Evolutionary conservation across 2,329 filamentous ascomycete species (phyloP).

Genomic region (Colletotrichum viniferum): DNA sequence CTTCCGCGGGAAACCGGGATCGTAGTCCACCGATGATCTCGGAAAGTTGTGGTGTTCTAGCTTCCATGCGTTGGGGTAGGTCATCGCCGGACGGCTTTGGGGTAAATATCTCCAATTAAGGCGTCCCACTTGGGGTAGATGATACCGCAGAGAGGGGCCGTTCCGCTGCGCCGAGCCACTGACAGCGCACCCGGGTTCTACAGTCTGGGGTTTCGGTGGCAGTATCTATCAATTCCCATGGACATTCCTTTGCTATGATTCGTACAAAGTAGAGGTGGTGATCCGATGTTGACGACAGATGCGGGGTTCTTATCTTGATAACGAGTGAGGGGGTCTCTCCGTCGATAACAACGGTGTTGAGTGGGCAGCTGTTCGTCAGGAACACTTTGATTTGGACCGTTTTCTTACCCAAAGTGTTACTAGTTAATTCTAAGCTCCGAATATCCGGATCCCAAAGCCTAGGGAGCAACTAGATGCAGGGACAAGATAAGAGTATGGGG

Average conservation of each 20-base stretch:
- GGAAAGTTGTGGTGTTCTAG: not conserved
- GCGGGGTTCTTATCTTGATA: not conserved
- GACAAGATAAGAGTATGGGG: not conserved
- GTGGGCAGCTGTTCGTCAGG: not conserved
- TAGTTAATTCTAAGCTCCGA: not conserved
- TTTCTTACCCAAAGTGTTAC: not conserved
- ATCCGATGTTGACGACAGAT: not conserved
- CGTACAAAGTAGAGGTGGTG: not conserved
- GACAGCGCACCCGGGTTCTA: not conserved
- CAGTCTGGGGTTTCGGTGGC: not conserved
- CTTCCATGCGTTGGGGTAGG: not conserved
- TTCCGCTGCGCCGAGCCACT: not conserved
- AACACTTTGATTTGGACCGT: not conserved
- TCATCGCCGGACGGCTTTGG: not conserved
- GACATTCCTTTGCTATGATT: not conserved
- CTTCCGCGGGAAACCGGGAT: not conserved
- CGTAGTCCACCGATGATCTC: not conserved
- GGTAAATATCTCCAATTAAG: not conserved
- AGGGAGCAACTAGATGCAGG: not conserved
- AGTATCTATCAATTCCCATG: not conserved
- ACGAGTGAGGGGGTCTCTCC: not conserved
- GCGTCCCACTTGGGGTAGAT: not conserved
- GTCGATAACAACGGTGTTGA: not conserved
- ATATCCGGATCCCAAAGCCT: not conserved
- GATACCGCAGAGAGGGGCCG: not conserved